Percentiles rank a stretch among this genome's conserved stretches.
These are phyloP conservation scores for Epichloe hybrida DNA, from an alignment of 2,329 filamentous ascomycete genomes.

Conservation along the genomic window DNA sequence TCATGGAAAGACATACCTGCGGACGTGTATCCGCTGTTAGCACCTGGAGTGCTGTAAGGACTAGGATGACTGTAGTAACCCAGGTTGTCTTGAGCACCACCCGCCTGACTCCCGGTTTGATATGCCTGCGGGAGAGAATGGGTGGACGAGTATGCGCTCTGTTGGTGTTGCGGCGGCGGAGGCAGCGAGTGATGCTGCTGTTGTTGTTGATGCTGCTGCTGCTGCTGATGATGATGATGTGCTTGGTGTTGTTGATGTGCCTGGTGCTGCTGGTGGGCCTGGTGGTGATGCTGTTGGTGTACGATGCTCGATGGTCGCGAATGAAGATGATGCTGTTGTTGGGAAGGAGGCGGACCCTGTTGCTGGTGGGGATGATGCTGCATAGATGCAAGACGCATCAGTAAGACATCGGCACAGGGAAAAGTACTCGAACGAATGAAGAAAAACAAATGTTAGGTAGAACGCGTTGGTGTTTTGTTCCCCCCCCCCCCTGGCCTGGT, in stretches of 20 bases:
- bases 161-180: slow-evolving; percentile 39
- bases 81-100: slow-evolving; percentile 49
- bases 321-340: slow-evolving; percentile 48
- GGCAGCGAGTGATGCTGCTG: slow-evolving; percentile 13
- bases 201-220: slow-evolving; percentile 52
- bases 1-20: slow-evolving; percentile 49
- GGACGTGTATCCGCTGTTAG: slow-evolving; percentile 72
- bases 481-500: slow-evolving; percentile 21
- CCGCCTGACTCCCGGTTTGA: slow-evolving; percentile 49
- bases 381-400: slow-evolving; percentile 49
- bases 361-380: slow-evolving; percentile 65
- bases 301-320: slow-evolving; percentile 59
- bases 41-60: slow-evolving; percentile 71
- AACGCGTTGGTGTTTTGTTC: slow-evolving; percentile 37
- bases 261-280: slow-evolving; percentile 43
- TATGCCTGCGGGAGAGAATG: slow-evolving; percentile 56
- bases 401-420: slow-evolving; percentile 28
- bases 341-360: slow-evolving; percentile 55
- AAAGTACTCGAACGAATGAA: slow-evolving; percentile 22
- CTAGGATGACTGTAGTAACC: slow-evolving; percentile 68
- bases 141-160: slow-evolving; percentile 53
- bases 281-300: slow-evolving; percentile 41
- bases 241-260: slow-evolving; percentile 48
- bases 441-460: slow-evolving; percentile 27
- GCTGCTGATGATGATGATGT: slow-evolving; percentile 34